Evolutionary conservation across 1,284 basidiomycete genomes (phyloP), one percentile per base, ranked within the genome.

Genomic region (Ceratorhiza oryzae-sativae): DNA sequence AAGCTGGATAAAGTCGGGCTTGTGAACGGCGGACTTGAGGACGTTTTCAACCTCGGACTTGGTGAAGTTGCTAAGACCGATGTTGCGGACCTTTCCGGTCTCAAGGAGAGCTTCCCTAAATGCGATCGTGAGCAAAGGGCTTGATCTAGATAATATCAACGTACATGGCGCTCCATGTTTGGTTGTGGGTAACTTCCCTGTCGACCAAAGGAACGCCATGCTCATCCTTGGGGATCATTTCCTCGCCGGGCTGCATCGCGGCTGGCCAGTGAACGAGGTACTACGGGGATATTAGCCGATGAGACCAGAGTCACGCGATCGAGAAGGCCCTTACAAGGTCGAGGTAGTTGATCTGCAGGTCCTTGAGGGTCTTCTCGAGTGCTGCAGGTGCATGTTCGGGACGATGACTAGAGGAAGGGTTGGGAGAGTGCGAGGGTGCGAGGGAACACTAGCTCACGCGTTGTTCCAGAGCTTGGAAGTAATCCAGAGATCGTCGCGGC

Each of bases 11-110:
- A 72, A 63, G 42, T 63, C 71, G 71, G 25, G 77, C 74, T 56
- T 68, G 65, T 68, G 65, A 25, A 56, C 65, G 3, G 65, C 65
- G n/a, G 51, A 41, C 74, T 81, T 82, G 71, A 96, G 83, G 25
- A 91, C 83, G 27, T 81, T 78, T 77, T 94, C 90, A 27, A 90
- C 84, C 75, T 91, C 86, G 25, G 83, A 82, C 76, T 88, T 88
- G 59, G 87, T 86, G 76, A 91, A 88, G 78, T 86, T 80, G 39
- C 65, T 68, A 13, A 68, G 51, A 46, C 65, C 65, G 46, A 68
- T 68, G 51, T 68, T 68, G 65, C 65, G 65, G 12, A 68, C 65
- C 36, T 68, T 68, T 10, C 65, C 65, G 6, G 65, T 68, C 36
- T 68, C 65, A 34, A 68, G 65, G 39, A 68, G 65, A 32, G 65